Base-by-base conservation (phyloP, 2,329 filamentous ascomycete species). In the Neonectria coccinea region DNA sequence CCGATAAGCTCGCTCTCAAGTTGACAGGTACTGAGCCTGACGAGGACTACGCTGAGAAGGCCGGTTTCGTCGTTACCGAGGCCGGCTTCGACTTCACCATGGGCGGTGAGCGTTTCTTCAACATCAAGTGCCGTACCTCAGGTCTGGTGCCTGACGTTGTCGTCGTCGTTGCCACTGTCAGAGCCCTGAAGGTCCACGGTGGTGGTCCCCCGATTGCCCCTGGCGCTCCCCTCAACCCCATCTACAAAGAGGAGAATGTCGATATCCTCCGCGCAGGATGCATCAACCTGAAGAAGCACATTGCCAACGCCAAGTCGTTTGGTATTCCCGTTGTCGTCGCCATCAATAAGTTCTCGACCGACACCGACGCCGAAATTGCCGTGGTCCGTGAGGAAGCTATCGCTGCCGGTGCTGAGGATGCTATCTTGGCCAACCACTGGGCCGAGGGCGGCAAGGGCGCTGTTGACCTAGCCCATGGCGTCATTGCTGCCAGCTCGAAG, bases 81-180 rank as follows among this genome's bases (percentile, higher is more conserved):
- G 95, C 96, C 57, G 96, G 96, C 10, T 99, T 99, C 79, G 96
- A 99, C 81, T 99, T 99, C 83, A 98, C 96, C 74, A 99, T 99
- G 96, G 96, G 96, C 69, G 96, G 96, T 68, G 96, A 99, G 86
- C 92, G 96, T 56, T 99, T 99, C 87, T 98, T 99, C 89, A 98
- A 99, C 85, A 98, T 99, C 86, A 99, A 99, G 86, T 98, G 96
- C 83, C 92, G 96, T 65, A 92, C 94, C 10, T 97, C 95, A 6
- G 95, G 95, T 25, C 90, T 99, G 50, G 89, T 93, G 2, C 96
- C 96, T 2, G 96, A 99, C 75, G 93, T 94, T 1, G 94, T 97
- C 7, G 93, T 99, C 48, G 90, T 99, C 64, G 96, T 99, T 41
- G 95, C 96, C 25, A 99, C 96, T 2, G 92, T 99, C 50, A 91